Percentiles rank a stretch among this genome's conserved stretches.
Evolutionary conservation across 2,329 filamentous ascomycete species (phyloP).

Genomic region (Cordyceps tenuipes): DNA sequence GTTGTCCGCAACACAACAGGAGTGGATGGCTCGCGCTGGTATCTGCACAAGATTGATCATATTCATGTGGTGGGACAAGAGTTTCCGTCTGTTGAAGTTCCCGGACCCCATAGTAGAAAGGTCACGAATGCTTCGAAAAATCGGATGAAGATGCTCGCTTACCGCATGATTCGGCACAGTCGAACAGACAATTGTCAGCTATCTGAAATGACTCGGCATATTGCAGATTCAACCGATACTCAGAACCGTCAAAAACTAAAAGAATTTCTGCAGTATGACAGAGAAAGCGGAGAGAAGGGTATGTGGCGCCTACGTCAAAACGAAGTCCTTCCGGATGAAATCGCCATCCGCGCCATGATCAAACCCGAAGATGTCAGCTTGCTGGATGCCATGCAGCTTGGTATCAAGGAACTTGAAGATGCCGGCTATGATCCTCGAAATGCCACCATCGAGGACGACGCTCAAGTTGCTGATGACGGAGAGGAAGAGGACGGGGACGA

Average conservation of each 20-base stretch:
- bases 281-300: constrained; percentile 62
- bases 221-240: constrained; percentile 86
- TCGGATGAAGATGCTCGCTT: constrained; percentile 91
- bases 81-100: constrained; percentile 85
- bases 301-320: constrained; percentile 69
- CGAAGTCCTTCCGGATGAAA: constrained; percentile 71
- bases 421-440: constrained; percentile 71
- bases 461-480: constrained; percentile 54
- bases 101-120: constrained; percentile 85
- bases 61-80: constrained; percentile 87
- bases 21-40: constrained; percentile 69
- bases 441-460: constrained; percentile 54
- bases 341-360: constrained; percentile 76
- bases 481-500: constrained; percentile 45
- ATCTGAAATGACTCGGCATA: constrained; percentile 82
- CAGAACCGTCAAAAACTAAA: constrained; percentile 96
- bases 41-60: constrained; percentile 81
- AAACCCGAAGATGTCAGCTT: constrained; percentile 93
- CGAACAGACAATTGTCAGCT: constrained; percentile 61
- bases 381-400: constrained; percentile 94
- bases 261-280: constrained; percentile 88
- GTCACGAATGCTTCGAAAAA: constrained; percentile 97
- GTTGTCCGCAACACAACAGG: constrained; percentile 76
- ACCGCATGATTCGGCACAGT: constrained; percentile 75
- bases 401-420: constrained; percentile 81